phyloP scores from a whole-genome alignment of 768 basidiomycete species.

The Mycena olivaceomarginata region DNA sequence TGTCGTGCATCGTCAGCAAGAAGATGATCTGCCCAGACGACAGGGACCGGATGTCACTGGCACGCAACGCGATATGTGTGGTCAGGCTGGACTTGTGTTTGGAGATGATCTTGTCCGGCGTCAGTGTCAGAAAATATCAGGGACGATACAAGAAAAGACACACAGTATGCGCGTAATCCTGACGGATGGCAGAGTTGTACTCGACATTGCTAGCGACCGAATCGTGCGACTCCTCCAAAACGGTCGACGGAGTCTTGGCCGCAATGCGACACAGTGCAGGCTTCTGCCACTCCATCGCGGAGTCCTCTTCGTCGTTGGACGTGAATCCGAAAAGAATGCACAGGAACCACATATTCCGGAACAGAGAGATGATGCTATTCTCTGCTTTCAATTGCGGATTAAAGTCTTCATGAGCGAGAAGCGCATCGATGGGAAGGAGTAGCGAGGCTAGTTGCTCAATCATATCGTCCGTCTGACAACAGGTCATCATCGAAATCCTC shows the following conservation, averaged over 20 bases:
- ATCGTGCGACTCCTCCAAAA: conserved; percentile 89
- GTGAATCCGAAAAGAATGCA: conserved; percentile 93
- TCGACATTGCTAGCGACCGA: conserved; percentile 92
- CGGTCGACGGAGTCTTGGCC: conserved; percentile 88
- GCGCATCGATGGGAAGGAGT: conserved; percentile 92
- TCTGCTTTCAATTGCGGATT: conserved; percentile 74
- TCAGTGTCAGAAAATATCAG: conserved; percentile 6
- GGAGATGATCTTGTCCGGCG: conserved; percentile 74
- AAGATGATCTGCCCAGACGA: conserved; percentile 92
- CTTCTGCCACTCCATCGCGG: conserved; percentile 86
- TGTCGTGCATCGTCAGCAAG: conserved; percentile 88
- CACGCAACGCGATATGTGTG: conserved; percentile 78
- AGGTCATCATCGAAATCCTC: conserved; percentile 13
- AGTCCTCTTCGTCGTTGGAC: conserved; percentile 70
- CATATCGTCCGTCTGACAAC: conserved; percentile 83
- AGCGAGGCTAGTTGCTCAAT: conserved; percentile 92
- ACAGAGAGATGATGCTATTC: conserved; percentile 80
- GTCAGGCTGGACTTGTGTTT: conserved; percentile 81
- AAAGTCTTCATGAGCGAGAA: conserved; percentile 84
- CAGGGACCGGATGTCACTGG: conserved; percentile 82
- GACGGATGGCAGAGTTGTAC: conserved; percentile 93
- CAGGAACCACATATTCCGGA: conserved; percentile 96
- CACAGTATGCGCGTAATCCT: conserved; percentile 88
- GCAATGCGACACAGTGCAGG: conserved; percentile 89
- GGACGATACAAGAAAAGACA: conserved; percentile 45